Evolutionary conservation across 352 stramenopile genomes (phyloP).

Genomic region (Blastocystis sp.): DNA sequence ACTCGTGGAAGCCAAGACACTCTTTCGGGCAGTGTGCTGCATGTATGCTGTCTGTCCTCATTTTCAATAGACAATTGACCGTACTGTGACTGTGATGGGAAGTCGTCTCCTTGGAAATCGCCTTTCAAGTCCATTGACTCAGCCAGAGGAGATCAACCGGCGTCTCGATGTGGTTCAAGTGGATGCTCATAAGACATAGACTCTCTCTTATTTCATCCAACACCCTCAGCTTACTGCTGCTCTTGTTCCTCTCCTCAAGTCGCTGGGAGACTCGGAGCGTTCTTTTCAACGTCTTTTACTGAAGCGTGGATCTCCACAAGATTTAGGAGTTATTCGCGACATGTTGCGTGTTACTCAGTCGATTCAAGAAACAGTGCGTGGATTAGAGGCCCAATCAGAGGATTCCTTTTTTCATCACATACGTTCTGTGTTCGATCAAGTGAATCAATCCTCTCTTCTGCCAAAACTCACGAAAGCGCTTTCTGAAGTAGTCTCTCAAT

Average conservation of each 20-base stretch:
- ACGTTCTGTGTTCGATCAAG: background rate
- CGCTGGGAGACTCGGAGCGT: slow-evolving; percentile 6
- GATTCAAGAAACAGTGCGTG: background rate
- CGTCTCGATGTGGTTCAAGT: background rate
- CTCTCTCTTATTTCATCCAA: background rate
- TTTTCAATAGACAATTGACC: slow-evolving; percentile 3
- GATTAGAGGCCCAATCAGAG: background rate
- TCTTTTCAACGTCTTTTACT: slow-evolving; percentile 36
- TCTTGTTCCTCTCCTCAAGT: background rate
- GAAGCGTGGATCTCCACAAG: background rate
- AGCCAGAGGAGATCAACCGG: background rate
- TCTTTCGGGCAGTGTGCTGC: background rate
- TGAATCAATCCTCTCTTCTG: background rate
- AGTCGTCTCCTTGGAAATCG: slow-evolving; percentile 36
- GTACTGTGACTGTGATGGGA: slow-evolving; percentile 33
- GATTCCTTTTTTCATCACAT: background rate
- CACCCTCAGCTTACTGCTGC: background rate
- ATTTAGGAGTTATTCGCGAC: slow-evolving; percentile 54
- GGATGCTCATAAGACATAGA: background rate
- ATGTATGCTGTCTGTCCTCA: background rate
- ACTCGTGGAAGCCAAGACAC: background rate
- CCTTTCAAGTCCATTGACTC: slow-evolving; percentile 12
- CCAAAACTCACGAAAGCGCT: background rate
- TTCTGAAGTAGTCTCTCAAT: background rate
- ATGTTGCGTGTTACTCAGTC: background rate